Evolutionary conservation across 1,139 yeast species (phyloP).

Genomic region (Candida sp.): DNA sequence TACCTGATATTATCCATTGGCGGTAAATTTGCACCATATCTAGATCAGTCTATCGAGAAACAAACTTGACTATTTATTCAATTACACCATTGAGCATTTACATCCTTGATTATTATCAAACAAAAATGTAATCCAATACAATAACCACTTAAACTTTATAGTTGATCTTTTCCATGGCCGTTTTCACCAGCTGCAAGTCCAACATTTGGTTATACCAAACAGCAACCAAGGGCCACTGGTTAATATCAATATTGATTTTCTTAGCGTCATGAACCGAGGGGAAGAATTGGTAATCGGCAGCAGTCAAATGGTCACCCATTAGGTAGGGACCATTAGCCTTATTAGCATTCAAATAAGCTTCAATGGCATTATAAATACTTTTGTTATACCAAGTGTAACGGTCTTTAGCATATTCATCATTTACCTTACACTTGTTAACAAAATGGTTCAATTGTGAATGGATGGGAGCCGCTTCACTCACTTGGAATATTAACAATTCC

Average conservation of each 20-base stretch:
- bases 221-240: not conserved
- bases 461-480: not conserved
- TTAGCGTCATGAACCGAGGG: not conserved
- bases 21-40: no score
- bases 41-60: no score
- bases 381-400: not conserved
- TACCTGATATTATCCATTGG: no score
- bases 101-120: no score
- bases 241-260: not conserved
- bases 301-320: constrained; percentile 1
- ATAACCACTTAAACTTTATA: not conserved
- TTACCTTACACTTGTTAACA: not conserved
- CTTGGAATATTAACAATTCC: constrained; percentile 1
- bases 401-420: not conserved
- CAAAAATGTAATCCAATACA: no score
- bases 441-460: constrained; percentile 16
- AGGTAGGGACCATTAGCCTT: constrained; percentile 1
- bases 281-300: not conserved
- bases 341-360: not conserved
- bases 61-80: no score
- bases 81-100: no score
- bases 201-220: not conserved
- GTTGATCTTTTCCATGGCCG: not conserved
- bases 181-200: not conserved
- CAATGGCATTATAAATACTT: constrained; percentile 1